Conservation (phyloP, 371 early-diverging fungal genomes). For the Modicella reniformis region DNA sequence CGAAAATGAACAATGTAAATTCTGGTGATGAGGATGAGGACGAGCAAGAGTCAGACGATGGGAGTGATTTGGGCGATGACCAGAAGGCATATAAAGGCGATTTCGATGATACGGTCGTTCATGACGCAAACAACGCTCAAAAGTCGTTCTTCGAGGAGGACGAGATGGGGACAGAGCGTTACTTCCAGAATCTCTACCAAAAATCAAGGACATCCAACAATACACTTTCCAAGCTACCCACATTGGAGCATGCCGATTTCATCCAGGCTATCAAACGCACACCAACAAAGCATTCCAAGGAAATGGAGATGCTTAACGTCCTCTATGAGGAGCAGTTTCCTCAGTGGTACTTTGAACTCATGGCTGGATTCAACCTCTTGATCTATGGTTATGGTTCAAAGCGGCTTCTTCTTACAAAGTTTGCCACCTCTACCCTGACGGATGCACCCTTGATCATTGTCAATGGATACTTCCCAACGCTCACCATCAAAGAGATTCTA, state of each 20-base stretch:
- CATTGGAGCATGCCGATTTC: conserved; percentile 74
- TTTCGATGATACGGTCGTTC: conserved; percentile 37
- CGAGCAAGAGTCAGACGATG: conserved; percentile 14
- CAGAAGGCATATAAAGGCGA: conserved; percentile 27
- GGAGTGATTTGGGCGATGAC: conserved; percentile 42
- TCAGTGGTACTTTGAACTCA: conserved; percentile 88
- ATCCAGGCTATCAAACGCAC: conserved; percentile 59
- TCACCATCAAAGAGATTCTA: conserved; percentile 78
- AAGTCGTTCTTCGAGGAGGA: conserved; percentile 53
- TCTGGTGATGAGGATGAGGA: conserved; percentile 40
- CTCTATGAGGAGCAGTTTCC: conserved; percentile 74
- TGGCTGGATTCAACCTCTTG: conserved; percentile 79
- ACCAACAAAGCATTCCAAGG: conserved; percentile 67
- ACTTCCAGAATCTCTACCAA: conserved; percentile 75
- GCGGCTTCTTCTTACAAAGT: conserved; percentile 74
- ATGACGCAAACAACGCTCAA: conserved; percentile 50
- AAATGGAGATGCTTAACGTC: conserved; percentile 62
- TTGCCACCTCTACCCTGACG: conserved; percentile 66
- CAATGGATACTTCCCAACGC: conserved; percentile 86
- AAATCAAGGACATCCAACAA: conserved; percentile 82
- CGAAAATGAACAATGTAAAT: conserved; percentile 29
- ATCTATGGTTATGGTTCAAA: conserved; percentile 95
- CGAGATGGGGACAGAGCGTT: conserved; percentile 72
- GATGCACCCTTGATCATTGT: conserved; percentile 80
- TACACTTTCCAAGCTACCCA: conserved; percentile 79